Percentiles rank a stretch among this genome's conserved stretches.
Evolutionary conservation across 2,329 filamentous ascomycete genomes (phyloP).

Genomic region (Cladorrhinum sp.): DNA sequence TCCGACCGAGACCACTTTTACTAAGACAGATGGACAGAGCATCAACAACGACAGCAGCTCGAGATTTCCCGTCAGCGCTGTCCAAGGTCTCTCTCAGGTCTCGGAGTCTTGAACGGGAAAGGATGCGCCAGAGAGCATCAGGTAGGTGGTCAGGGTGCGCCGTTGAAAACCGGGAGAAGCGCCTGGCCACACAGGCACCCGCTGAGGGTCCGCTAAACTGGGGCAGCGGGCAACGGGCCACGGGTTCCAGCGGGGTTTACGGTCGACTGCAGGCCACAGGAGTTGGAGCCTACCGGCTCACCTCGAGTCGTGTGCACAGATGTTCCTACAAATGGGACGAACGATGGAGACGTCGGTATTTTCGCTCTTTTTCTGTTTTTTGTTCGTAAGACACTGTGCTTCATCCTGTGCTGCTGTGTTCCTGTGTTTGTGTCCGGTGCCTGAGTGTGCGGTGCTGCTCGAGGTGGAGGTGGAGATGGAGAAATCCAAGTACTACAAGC

Average conservation of each 20-base stretch:
- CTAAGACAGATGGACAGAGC: neutral
- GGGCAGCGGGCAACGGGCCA: neutral
- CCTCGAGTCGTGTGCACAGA: conserved; percentile 7
- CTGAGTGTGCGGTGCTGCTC: neutral
- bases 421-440: neutral
- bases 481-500: too few relatives aligned
- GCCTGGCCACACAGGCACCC: conserved; percentile 2
- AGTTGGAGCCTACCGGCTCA: neutral
- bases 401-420: neutral
- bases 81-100: neutral
- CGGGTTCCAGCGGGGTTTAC: neutral
- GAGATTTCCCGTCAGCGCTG: too few relatives aligned
- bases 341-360: neutral
- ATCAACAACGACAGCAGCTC: too few relatives aligned
- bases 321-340: neutral
- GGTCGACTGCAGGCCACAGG: conserved; percentile 1
- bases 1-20: neutral
- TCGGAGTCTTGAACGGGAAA: neutral
- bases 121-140: neutral
- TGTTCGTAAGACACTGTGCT: neutral
- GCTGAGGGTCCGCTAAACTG: conserved; percentile 2
- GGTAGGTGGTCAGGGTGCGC: conserved; percentile 3
- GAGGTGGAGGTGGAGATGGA: neutral
- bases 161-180: conserved; percentile 5
- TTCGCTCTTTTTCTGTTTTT: neutral